A percentile compares a stretch with the other conserved stretches of the same genome.
phyloP scores from a whole-genome alignment of 2,329 filamentous ascomycete species.

The Arthrocladium fulminans region DNA sequence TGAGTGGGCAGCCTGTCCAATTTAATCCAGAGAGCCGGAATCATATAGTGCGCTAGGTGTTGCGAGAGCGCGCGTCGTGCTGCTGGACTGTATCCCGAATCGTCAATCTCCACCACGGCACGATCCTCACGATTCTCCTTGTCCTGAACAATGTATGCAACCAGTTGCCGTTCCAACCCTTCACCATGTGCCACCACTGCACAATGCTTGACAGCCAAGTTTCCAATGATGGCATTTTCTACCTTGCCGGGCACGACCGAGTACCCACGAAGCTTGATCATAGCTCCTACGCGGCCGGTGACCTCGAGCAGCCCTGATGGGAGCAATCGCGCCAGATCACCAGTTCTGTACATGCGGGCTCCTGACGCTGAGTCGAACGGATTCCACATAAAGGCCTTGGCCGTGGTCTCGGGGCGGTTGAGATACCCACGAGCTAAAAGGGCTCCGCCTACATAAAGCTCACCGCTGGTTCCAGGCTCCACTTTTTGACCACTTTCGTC shows the following conservation, averaged over 20 bases:
- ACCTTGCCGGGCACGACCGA: conserved; percentile 70
- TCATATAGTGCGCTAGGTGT: conserved; percentile 73
- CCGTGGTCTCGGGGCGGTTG: conserved; percentile 69
- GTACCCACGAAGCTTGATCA: conserved; percentile 75
- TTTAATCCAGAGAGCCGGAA: conserved; percentile 68
- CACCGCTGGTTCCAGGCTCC: conserved; percentile 54
- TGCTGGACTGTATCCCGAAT: conserved; percentile 61
- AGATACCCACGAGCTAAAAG: conserved; percentile 69
- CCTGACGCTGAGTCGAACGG: conserved; percentile 52
- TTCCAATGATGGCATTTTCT: conserved; percentile 60
- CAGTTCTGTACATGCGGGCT: conserved; percentile 65
- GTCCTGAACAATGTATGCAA: conserved; percentile 68
- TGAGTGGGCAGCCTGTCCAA: conserved; percentile 63
- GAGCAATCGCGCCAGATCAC: conserved; percentile 60
- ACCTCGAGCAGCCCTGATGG: conserved; percentile 63
- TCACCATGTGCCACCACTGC: conserved; percentile 67
- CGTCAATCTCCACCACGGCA: conserved; percentile 56
- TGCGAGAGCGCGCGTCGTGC: conserved; percentile 56
- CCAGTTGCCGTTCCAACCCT: conserved; percentile 63
- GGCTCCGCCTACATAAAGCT: conserved; percentile 66
- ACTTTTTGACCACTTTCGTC: conserved; percentile 60
- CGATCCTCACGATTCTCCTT: conserved; percentile 50
- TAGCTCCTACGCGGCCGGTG: conserved; percentile 64
- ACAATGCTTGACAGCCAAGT: conserved; percentile 62
- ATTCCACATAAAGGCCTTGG: conserved; percentile 60